Evolutionary conservation across 2,329 filamentous ascomycete species (phyloP), one percentile per base, ranked within the genome.

Genomic region (Colletotrichum magnum): DNA sequence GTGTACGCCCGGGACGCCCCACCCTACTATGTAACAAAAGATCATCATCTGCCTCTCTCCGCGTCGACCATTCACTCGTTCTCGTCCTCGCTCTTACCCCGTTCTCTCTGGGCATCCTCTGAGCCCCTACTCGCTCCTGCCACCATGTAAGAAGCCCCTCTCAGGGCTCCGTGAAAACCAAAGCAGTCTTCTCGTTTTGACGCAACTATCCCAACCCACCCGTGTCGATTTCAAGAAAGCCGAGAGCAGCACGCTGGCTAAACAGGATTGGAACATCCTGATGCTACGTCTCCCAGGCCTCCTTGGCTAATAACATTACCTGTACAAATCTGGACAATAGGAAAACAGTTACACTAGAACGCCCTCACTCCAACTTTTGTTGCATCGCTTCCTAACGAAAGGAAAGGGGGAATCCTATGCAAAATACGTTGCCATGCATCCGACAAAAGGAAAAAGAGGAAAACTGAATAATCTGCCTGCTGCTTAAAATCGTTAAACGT

Each of bases 1-100:
- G 63, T 69, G 62, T 69, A 67, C 64, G 64, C 64, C 66, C 58
- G 64, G 58, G 68, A 68, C 58, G 58, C 68, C 68, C 13, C 21
- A 12, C 12, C 24, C 64, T 36, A 32, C 16, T 47, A 43, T 41
- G 16, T 58, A 21, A 52, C 45, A 68, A 68, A 24, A 28, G 26
- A 63, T 36, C 51, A 47, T 28, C 32, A 32, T n/a, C 45, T 36
- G 57, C 21, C 45, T 50, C 26, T 15, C 58, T 21, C 6, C 1
- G 9, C 4, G 16, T 21, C 18, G n/a, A 16, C 15, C 28, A 16
- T 12, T 43, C 13, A 9, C 2, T 39, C 13, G 36, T 39, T 39
- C 36, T 39, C 4, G 3, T 39, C 7, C 4, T 39, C 36, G 1
- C 36, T 39, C 47, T 48, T n/a, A 12, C 50, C 28, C 12, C 28